These are phyloP conservation scores for Oryza punctata DNA, from an alignment of 176 grass and related monocot genomes.

Conservation along the genomic window DNA sequence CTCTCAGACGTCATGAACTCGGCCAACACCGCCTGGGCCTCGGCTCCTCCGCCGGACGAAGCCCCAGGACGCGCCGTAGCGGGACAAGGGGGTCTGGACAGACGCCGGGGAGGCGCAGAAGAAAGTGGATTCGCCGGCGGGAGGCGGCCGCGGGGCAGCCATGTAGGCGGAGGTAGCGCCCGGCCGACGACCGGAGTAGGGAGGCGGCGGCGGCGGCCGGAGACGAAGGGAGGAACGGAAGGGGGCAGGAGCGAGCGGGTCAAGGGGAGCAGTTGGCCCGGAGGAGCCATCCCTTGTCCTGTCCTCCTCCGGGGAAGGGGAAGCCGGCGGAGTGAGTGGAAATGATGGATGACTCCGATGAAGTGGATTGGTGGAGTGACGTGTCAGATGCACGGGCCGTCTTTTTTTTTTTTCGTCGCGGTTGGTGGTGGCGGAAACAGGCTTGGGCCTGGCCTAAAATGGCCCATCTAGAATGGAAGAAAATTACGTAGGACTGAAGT, in stretches of 20 bases:
- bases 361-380: slow-evolving; percentile 44
- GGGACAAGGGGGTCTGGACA: not conserved
- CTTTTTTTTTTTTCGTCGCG: not conserved
- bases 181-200: not conserved
- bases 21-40: slow-evolving; percentile 37
- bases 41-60: slow-evolving; percentile 22
- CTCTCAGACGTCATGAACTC: slow-evolving; percentile 96
- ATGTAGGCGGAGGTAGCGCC: slow-evolving; percentile 4
- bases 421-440: not conserved
- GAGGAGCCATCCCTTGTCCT: slow-evolving; percentile 43
- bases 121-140: not conserved
- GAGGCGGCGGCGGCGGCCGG: not conserved
- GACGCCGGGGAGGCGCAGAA: slow-evolving; percentile 15
- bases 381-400: slow-evolving; percentile 7
- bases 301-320: slow-evolving; percentile 8
- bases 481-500: too few species aligned
- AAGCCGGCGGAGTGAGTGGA: slow-evolving; percentile 25
- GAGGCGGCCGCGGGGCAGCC: slow-evolving; percentile 26
- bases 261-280: slow-evolving; percentile 48
- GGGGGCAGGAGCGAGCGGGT: slow-evolving; percentile 27
- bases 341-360: slow-evolving; percentile 26
- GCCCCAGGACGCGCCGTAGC: slow-evolving; percentile 2
- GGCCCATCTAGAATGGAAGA: not conserved
- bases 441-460: not conserved
- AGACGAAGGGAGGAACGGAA: slow-evolving; percentile 32